Evolutionary conservation across 768 basidiomycete genomes (phyloP).

Genomic region (Phanerodontia chrysosporium): DNA sequence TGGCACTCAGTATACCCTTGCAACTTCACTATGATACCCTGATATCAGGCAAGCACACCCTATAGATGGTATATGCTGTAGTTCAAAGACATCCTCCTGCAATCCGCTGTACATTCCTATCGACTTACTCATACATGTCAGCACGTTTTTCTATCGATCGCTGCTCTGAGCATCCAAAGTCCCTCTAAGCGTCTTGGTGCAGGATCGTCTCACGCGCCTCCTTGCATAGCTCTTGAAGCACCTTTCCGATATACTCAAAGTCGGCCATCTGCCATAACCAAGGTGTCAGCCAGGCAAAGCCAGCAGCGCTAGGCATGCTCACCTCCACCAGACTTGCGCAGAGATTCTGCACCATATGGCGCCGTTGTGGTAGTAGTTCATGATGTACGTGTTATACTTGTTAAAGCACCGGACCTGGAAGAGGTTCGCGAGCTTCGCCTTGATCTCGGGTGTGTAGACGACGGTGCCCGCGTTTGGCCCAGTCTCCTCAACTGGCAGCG

Average conservation of each 20-base stretch:
- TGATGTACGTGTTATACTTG: conserved; percentile 27
- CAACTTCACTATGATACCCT: too few species aligned
- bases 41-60: too few species aligned
- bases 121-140: too few species aligned
- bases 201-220: conserved; percentile 21
- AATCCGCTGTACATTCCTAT: too few species aligned
- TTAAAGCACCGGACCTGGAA: conserved; percentile 23
- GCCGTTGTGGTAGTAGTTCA: conserved; percentile 26
- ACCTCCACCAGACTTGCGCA: conserved; percentile 36
- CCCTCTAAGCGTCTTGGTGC: not conserved
- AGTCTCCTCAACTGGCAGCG: conserved; percentile 26
- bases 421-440: conserved; percentile 7
- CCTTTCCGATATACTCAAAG: conserved; percentile 25
- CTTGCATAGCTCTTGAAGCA: conserved; percentile 19
- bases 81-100: too few species aligned
- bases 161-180: too few species aligned
- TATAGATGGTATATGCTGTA: too few species aligned
- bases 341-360: conserved; percentile 33
- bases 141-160: too few species aligned
- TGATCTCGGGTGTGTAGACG: conserved; percentile 13
- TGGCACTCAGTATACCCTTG: too few species aligned
- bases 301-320: too few species aligned
- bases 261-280: conserved; percentile 19
- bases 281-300: too few species aligned
- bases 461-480: conserved; percentile 8